phyloP scores from a whole-genome alignment of 306 rosid genomes.

The Notholithocarpus densiflorus region DNA sequence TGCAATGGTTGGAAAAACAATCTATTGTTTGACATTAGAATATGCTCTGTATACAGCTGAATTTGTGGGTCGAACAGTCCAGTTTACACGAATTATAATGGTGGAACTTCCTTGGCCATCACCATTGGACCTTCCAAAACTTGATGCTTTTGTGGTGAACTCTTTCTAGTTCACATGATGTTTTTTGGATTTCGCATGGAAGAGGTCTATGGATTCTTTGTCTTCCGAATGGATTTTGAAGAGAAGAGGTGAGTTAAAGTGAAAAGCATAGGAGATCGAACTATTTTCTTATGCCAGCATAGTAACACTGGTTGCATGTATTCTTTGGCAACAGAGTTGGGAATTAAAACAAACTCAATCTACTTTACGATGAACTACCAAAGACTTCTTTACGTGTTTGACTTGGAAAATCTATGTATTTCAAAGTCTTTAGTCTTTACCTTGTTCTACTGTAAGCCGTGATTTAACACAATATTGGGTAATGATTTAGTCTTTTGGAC shows the following conservation, averaged over 20 bases:
- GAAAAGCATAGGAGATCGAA: background rate
- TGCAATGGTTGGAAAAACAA: background rate
- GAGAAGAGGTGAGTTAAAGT: background rate
- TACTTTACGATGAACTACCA: background rate
- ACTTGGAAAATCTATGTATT: background rate
- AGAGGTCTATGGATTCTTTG: background rate
- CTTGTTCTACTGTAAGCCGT: background rate
- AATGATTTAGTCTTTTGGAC: background rate
- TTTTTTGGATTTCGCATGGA: background rate
- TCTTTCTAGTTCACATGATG: background rate
- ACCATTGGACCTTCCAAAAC: background rate
- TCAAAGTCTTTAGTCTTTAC: background rate
- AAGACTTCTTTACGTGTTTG: background rate
- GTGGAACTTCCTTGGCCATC: background rate
- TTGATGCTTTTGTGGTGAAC: background rate
- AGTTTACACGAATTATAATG: background rate
- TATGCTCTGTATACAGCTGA: background rate
- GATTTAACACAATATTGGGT: background rate
- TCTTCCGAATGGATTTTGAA: background rate
- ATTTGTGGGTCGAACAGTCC: background rate
- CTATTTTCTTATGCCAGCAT: background rate
- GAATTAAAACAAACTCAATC: background rate
- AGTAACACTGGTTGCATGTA: background rate
- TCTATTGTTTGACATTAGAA: background rate
- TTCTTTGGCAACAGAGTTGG: background rate